Percentiles rank a stretch among this genome's conserved stretches.
phyloP scores from a whole-genome alignment of 345 rosid species.

The Capsella bursapastoris region DNA sequence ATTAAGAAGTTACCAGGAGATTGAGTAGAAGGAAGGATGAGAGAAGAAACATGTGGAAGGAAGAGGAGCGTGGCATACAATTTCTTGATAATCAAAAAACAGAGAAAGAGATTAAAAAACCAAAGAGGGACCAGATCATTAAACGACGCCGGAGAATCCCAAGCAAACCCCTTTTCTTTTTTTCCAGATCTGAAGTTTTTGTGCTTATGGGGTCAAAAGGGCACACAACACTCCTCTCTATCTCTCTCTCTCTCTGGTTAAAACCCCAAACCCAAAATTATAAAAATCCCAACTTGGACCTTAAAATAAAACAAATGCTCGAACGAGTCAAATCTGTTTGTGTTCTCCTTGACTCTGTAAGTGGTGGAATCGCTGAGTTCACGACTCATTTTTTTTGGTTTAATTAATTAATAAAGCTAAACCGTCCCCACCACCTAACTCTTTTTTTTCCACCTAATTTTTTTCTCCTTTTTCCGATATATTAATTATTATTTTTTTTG shows the following conservation, averaged over 20 bases:
- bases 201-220: slow-evolving; percentile 25
- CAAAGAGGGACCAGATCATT: slow-evolving; percentile 42
- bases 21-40: slow-evolving; percentile 52
- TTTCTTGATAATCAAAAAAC: slow-evolving; percentile 4
- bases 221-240: not conserved
- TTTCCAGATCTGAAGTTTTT: slow-evolving; percentile 39
- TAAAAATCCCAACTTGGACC: slow-evolving; percentile 25
- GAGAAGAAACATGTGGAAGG: slow-evolving; percentile 64
- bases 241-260: not conserved
- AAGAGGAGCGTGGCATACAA: slow-evolving; percentile 54
- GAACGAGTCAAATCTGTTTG: slow-evolving; percentile 32
- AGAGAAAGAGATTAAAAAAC: slow-evolving; percentile 16
- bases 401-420: slow-evolving; percentile 20
- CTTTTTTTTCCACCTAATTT: slow-evolving; percentile 31
- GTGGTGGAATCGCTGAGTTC: slow-evolving; percentile 36
- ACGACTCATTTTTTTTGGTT: slow-evolving; percentile 28
- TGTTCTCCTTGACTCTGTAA: slow-evolving; percentile 22
- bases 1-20: slow-evolving; percentile 52
- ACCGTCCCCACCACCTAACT: slow-evolving; percentile 27
- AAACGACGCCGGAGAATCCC: slow-evolving; percentile 47
- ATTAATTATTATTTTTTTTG: not conserved
- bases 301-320: slow-evolving; percentile 1
- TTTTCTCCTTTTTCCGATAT: slow-evolving; percentile 10
- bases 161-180: not conserved
- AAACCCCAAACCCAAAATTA: slow-evolving; percentile 18